Conservation (phyloP, 2,329 filamentous ascomycete genomes). For the Talaromyces sp. region DNA sequence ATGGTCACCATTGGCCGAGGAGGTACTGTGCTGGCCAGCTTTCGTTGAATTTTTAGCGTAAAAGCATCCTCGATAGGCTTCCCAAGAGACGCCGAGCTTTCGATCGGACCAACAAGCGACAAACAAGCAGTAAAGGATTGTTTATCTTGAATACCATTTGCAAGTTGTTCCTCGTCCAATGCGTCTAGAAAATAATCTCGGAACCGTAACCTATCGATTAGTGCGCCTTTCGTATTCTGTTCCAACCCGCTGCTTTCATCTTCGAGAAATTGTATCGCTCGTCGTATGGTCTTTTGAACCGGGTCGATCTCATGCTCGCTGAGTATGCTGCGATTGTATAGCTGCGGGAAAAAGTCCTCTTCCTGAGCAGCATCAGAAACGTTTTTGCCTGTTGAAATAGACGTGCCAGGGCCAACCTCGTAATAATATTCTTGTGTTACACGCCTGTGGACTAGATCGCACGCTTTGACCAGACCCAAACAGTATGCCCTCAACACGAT, state of each 20-base stretch:
- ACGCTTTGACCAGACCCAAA: conserved; percentile 75
- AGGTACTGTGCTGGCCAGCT: conserved; percentile 86
- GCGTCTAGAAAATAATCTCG: conserved; percentile 48
- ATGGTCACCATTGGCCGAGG: conserved; percentile 82
- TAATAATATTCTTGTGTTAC: conserved; percentile 84
- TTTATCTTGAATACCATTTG: conserved; percentile 24
- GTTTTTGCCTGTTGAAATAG: not conserved
- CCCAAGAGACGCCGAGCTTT: conserved; percentile 57
- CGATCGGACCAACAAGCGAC: conserved; percentile 49
- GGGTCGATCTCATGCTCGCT: conserved; percentile 54
- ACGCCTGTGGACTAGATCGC: conserved; percentile 68
- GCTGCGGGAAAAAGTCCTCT: conserved; percentile 92
- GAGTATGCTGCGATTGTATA: conserved; percentile 75
- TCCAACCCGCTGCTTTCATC: conserved; percentile 25
- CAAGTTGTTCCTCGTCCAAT: conserved; percentile 32
- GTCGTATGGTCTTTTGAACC: conserved; percentile 51
- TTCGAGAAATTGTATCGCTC: conserved; percentile 51
- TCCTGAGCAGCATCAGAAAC: conserved; percentile 52
- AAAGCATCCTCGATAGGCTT: conserved; percentile 71
- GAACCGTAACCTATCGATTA: conserved; percentile 61
- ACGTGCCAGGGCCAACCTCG: conserved; percentile 54
- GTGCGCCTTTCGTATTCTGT: conserved; percentile 44
- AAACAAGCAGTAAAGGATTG: conserved; percentile 28
- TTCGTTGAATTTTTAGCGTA: conserved; percentile 84
- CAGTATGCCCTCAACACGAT: conserved; percentile 78